Evolutionary conservation across 2,329 filamentous ascomycete species (phyloP).

Genomic region (Passalora sequoiae): DNA sequence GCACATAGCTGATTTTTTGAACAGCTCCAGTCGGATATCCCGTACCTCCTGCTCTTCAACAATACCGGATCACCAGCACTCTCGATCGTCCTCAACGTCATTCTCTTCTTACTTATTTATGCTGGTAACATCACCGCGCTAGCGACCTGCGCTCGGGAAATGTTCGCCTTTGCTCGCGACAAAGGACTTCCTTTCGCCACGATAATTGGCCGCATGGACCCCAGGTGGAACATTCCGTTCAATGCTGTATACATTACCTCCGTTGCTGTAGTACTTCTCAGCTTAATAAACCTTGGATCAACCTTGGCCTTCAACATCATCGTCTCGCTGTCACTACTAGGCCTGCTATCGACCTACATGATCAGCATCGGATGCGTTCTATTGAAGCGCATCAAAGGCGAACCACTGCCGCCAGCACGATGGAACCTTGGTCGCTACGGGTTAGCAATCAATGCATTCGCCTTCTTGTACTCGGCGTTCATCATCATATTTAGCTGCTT

Average conservation of each 20-base stretch:
- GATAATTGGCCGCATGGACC: slow-evolving; percentile 28
- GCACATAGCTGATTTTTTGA: not conserved
- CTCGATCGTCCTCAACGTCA: slow-evolving; percentile 24
- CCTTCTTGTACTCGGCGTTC: slow-evolving; percentile 27
- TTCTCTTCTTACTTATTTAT: slow-evolving; percentile 27
- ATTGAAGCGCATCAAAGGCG: slow-evolving; percentile 21
- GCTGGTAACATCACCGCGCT: slow-evolving; percentile 33
- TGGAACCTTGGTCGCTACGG: slow-evolving; percentile 28
- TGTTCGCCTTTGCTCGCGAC: slow-evolving; percentile 42
- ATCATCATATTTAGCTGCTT: slow-evolving; percentile 31
- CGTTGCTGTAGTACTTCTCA: slow-evolving; percentile 29
- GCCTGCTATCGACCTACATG: slow-evolving; percentile 35
- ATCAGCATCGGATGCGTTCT: slow-evolving; percentile 34
- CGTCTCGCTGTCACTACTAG: slow-evolving; percentile 33
- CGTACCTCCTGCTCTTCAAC: slow-evolving; percentile 28
- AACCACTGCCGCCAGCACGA: slow-evolving; percentile 25
- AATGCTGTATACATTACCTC: slow-evolving; percentile 34
- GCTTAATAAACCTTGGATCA: slow-evolving; percentile 35
- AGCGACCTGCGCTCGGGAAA: slow-evolving; percentile 40
- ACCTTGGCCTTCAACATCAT: slow-evolving; percentile 36
- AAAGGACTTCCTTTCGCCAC: slow-evolving; percentile 33
- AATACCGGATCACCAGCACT: slow-evolving; percentile 22
- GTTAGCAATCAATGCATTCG: slow-evolving; percentile 27
- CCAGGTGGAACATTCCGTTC: slow-evolving; percentile 32
- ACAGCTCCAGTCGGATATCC: slow-evolving; percentile 18